Base-by-base conservation (phyloP, 148 eudicot species). In the Nepenthes mirabilis region DNA sequence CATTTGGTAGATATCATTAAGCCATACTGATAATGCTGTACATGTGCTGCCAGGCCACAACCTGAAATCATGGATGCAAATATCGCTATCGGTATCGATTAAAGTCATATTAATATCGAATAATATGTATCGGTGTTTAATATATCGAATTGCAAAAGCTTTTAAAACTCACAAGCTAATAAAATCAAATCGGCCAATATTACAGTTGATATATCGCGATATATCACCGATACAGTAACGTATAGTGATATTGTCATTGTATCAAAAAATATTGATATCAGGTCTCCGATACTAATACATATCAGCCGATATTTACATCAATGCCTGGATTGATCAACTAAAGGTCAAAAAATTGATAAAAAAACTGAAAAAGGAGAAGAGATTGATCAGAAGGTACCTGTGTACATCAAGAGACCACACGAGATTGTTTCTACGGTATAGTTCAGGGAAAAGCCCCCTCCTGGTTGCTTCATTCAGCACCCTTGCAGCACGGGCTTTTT, bases 21-120 rank as follows among this genome's bases (percentile, higher is more conserved):
- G 69, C 98, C 98, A 91, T 65, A 86, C 72, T 52, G 87, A 86
- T 79, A 91, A 66, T 67, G 98, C 96, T 48, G 88, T 74, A 66
- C 94, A 85, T 55, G 88, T 82, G 62, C 88, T 78, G 59, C 98
- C 96, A 37, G 98, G 82, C 94, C 96, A 91, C 96, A 91, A 75
- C 78, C 98, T 91, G 80, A 60, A 68, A 43, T 2, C 48, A 6
- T 11, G 58, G 23, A 23, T 23, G 23, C 23, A 23, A 23, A 23
- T 23, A 23, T 23, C 23, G 0, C 23, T 23, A 23, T 23, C 23
- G 23, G 23, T 23, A 23, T 23, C 23, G 23, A 23, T 23, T 23
- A 23, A 23, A 23, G 23, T 23, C 23, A 23, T 23, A 23, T 23
- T 23, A 23, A 23, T 23, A 23, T 23, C 23, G 23, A 23, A 23